Evolutionary conservation across 2,329 filamentous ascomycete species (phyloP), one percentile per base, ranked within the genome.

Genomic region (Westerdykella sp.): DNA sequence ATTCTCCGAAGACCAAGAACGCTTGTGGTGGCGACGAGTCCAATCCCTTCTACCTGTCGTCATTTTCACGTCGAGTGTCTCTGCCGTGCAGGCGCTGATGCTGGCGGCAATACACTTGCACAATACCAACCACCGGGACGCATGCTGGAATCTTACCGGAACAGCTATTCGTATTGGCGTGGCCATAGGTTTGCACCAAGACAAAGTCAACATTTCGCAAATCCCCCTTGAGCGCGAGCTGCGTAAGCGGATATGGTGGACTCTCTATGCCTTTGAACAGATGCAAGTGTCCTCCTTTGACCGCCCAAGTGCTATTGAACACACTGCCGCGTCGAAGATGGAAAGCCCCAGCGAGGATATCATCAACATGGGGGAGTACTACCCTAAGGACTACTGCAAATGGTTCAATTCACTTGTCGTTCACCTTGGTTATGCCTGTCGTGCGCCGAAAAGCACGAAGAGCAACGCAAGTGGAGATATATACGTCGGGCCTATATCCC

Each of bases 191-290:
- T 57, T 73, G 39, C 69, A 72, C 45, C 68, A 69, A 42, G 69
- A 70, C 47, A 65, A 60, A 34, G 57, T 62, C 13, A 67, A 63
- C 43, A 57, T 57, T 1, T 49, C 49, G 12, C 57, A 67, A 39
- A 65, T 61, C 2, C 67, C 66, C 4, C 52, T 69, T 2, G 54
- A 59, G 3, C 50, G 64, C 14, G 74, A 77, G 48, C 55, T 75
- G 45, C 70, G 72, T 4, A 74, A 70, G 48, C 65, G 75, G 0
- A 46, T 79, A 11, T 80, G 76, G 76, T 79, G 74, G 74, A 59
- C 61, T 1, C 51, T 80, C 1, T 78, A 70, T 51, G 59, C 64
- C 1, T 55, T 77, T 13, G 77, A 79, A 40, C 66, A 66, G 44
- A 66, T 71, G 59, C 66, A 71, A 46, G 68, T 69, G 13, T 68